Conservation (phyloP, 2,329 filamentous ascomycete species). For the Dothistroma septosporum region DNA sequence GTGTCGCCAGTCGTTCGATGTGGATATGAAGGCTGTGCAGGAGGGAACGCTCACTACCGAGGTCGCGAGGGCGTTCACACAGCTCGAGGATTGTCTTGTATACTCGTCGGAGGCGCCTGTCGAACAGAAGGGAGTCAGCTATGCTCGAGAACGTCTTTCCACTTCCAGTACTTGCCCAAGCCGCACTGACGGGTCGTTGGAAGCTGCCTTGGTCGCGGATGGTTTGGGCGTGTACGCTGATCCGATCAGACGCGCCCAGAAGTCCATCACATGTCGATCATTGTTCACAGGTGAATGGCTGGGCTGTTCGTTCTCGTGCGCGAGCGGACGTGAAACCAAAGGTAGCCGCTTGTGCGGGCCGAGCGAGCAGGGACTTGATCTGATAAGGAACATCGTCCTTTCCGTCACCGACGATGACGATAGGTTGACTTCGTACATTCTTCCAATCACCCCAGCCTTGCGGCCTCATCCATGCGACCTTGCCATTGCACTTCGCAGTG, state of each 20-base stretch:
- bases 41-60: constrained; percentile 50
- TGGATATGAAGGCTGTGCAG: constrained; percentile 49
- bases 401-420: too few relatives aligned
- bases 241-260: constrained; percentile 59
- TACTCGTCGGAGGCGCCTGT: constrained; percentile 53
- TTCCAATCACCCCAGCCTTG: too few relatives aligned
- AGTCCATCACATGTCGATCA: constrained; percentile 28
- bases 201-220: constrained; percentile 37
- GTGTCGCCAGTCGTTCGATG: constrained; percentile 56
- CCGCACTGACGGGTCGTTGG: constrained; percentile 57
- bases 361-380: too few relatives aligned
- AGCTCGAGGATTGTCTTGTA: constrained; percentile 60
- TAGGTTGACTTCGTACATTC: too few relatives aligned
- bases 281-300: background rate
- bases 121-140: too few relatives aligned
- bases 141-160: too few relatives aligned
- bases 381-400: too few relatives aligned
- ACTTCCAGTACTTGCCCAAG: constrained; percentile 37
- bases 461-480: background rate
- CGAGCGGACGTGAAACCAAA: background rate
- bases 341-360: background rate
- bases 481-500: too few relatives aligned
- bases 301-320: background rate
- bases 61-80: constrained; percentile 55
- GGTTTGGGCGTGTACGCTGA: constrained; percentile 50